phyloP scores from a whole-genome alignment of 2,329 filamentous ascomycete genomes.

The Stylonectria norvegica region DNA sequence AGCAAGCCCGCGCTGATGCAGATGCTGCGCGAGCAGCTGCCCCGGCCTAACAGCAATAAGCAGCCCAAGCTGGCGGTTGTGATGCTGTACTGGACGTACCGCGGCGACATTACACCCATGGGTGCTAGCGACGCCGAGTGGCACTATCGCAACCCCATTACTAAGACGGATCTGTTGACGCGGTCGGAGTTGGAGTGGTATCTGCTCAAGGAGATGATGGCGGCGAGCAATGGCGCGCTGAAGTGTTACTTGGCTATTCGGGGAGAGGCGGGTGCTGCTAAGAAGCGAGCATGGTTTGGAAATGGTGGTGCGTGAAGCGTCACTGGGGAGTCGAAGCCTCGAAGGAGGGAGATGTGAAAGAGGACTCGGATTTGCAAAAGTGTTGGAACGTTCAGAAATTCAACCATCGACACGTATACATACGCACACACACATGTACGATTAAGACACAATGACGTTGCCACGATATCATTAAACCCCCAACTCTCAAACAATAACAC shows the following conservation, averaged over 20 bases:
- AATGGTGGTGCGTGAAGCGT: too few species aligned
- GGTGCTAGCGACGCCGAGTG: slow-evolving; percentile 21
- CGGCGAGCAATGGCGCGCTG: slow-evolving; percentile 19
- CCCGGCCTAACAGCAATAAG: slow-evolving; percentile 2
- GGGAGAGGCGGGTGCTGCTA: slow-evolving; percentile 8
- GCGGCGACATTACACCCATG: slow-evolving; percentile 22
- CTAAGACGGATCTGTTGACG: slow-evolving; percentile 23
- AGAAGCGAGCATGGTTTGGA: slow-evolving; percentile 3
- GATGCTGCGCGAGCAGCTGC: slow-evolving; percentile 21
- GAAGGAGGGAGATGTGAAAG: too few species aligned
- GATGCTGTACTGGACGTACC: slow-evolving; percentile 25
- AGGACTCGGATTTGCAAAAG: too few species aligned
- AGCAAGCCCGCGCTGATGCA: slow-evolving; percentile 25
- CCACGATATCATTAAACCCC: too few species aligned
- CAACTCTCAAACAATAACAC: too few species aligned
- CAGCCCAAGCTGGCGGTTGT: slow-evolving; percentile 21
- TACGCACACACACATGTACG: too few species aligned
- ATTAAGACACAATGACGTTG: too few species aligned
- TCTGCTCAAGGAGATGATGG: slow-evolving; percentile 28
- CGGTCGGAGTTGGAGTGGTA: slow-evolving; percentile 27
- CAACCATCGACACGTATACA: too few species aligned
- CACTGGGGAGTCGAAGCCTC: too few species aligned
- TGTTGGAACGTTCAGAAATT: too few species aligned
- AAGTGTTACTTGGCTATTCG: slow-evolving; percentile 26
- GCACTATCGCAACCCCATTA: slow-evolving; percentile 26